A percentile compares a stretch with the other conserved stretches of the same genome.
Conservation (phyloP, 352 stramenopile species). For the Pilasporangium apinafurcum region DNA sequence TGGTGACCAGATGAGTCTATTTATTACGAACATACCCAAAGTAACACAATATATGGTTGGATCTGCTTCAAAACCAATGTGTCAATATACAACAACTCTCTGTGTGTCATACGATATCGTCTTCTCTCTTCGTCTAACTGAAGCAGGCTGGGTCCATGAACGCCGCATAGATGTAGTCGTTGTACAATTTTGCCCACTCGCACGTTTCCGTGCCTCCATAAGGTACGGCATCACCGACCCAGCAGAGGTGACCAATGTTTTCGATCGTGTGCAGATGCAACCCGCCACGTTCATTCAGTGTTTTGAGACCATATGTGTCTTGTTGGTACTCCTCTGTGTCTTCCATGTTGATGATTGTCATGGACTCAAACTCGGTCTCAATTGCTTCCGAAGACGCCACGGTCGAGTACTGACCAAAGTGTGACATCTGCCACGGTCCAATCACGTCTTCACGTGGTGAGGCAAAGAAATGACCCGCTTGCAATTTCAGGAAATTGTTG, state of each 20-base stretch:
- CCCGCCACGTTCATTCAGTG: neutral
- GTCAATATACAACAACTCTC: no score
- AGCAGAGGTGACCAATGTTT: slow-evolving; percentile 1
- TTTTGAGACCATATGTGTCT: slow-evolving; percentile 5
- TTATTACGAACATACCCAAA: no score
- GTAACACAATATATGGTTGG: no score
- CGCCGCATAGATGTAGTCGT: no score
- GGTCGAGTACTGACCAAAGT: slow-evolving; percentile 14
- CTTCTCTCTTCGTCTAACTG: no score
- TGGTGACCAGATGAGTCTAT: no score
- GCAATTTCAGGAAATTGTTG: slow-evolving; percentile 9
- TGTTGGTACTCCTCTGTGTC: neutral
- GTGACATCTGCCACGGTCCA: slow-evolving; percentile 10
- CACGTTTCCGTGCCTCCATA: no score
- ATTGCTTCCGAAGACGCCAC: neutral
- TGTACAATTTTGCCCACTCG: no score
- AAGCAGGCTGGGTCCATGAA: no score
- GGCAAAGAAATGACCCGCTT: slow-evolving; percentile 10
- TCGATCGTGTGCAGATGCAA: neutral
- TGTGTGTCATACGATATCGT: no score
- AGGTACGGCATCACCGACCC: no score
- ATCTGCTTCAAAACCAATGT: no score
- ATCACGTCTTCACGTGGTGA: slow-evolving; percentile 9
- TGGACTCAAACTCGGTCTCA: neutral
- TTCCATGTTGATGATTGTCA: slow-evolving; percentile 1